Percentiles rank a stretch among this genome's conserved stretches.
phyloP scores from a whole-genome alignment of 495 filamentous ascomycete species.

The Penicillium parvum region DNA sequence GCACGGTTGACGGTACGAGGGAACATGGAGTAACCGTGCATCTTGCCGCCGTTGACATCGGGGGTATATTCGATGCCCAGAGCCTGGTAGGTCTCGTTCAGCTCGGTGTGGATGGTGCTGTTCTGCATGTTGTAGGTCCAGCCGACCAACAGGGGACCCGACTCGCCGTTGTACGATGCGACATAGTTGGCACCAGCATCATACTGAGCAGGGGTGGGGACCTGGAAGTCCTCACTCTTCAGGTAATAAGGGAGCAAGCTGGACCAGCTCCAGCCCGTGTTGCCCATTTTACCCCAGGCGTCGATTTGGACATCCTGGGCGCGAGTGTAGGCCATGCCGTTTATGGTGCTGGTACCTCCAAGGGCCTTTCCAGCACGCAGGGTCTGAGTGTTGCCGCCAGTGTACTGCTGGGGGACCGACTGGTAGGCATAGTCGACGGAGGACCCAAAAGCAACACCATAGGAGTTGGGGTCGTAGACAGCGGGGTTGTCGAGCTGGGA shows the following conservation, averaged over 20 bases:
- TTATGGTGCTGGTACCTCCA: not conserved
- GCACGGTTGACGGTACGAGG: no score
- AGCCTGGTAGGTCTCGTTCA: no score
- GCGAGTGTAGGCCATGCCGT: not conserved
- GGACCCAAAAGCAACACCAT: not conserved
- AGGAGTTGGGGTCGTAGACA: not conserved
- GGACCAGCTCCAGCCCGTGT: not conserved
- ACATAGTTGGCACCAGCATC: no score
- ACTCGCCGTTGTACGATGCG: no score
- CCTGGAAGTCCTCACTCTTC: not conserved
- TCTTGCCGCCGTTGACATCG: no score
- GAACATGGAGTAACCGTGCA: no score
- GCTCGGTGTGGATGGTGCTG: no score
- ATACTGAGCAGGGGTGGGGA: no score
- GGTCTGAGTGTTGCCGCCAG: not conserved
- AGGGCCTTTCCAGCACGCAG: not conserved
- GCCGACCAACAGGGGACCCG: no score
- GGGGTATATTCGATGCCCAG: no score
- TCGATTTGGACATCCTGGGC: not conserved
- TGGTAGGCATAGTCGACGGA: not conserved
- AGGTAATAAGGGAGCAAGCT: not conserved
- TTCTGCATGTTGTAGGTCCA: no score
- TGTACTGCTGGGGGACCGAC: not conserved
- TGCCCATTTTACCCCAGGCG: not conserved
- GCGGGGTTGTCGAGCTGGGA: not conserved